Evolutionary conservation across 2,329 filamentous ascomycete species (phyloP).

Genomic region (Colletotrichum chlorophyti): DNA sequence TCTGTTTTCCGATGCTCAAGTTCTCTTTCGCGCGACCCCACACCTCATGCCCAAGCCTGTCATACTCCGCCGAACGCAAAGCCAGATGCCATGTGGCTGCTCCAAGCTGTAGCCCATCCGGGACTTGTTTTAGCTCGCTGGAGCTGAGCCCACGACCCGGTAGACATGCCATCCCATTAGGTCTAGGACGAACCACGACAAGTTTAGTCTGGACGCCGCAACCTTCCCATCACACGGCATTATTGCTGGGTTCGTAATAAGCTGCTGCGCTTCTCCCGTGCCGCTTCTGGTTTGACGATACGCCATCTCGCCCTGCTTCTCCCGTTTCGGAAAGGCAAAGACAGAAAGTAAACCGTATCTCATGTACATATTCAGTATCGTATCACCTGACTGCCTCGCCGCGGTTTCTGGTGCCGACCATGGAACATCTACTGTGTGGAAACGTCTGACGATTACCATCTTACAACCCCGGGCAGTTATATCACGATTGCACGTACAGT

Average conservation of each 20-base stretch:
- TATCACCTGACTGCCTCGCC: no score
- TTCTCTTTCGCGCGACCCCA: neutral
- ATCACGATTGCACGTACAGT: no score
- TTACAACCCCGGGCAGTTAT: no score
- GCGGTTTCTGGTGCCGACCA: no score
- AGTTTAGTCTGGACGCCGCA: constrained; percentile 2
- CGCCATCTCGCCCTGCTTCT: neutral
- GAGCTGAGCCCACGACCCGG: constrained; percentile 3
- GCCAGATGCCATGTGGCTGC: constrained; percentile 14
- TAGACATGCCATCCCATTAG: constrained; percentile 4
- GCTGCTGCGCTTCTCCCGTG: neutral
- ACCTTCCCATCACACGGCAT: constrained; percentile 2
- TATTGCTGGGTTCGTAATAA: constrained; percentile 3
- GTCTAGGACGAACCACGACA: neutral
- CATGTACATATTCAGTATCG: no score
- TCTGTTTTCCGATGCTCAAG: neutral
- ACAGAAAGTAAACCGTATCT: neutral
- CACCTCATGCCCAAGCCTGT: constrained; percentile 12
- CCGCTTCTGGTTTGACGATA: neutral
- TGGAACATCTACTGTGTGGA: no score
- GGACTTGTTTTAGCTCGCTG: neutral
- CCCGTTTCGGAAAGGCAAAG: neutral
- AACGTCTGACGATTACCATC: no score
- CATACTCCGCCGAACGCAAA: constrained; percentile 6
- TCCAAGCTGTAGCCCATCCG: neutral